Conservation (phyloP, 495 filamentous ascomycete genomes). For the Penicillium egyptiacum region DNA sequence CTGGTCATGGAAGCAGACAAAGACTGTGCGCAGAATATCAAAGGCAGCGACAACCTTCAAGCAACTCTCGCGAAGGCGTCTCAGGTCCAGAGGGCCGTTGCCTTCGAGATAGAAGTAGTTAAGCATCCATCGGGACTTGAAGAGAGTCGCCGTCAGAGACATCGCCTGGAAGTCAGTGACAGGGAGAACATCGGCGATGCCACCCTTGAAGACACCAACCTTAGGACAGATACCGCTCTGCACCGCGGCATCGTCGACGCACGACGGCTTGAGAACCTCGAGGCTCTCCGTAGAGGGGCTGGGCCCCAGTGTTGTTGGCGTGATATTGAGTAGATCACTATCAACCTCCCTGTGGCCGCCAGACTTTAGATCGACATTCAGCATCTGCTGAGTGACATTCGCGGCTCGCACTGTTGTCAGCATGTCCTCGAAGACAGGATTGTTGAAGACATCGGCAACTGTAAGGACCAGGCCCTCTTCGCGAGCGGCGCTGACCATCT, state of each 20-base stretch:
- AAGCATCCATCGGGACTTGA: conserved; percentile 50
- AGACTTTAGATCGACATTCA: conserved; percentile 27
- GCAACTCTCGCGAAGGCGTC: conserved; percentile 46
- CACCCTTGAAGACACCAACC: conserved; percentile 55
- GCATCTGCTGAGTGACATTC: conserved; percentile 28
- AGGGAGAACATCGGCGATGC: conserved; percentile 58
- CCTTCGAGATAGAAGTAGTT: conserved; percentile 62
- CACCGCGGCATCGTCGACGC: conserved; percentile 42
- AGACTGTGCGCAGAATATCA: conserved; percentile 70
- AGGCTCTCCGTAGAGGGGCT: conserved; percentile 44
- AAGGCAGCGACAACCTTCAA: conserved; percentile 51
- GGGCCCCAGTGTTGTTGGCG: conserved; percentile 15
- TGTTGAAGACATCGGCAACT: conserved; percentile 54
- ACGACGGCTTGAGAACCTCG: conserved; percentile 41
- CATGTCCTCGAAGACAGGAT: conserved; percentile 51
- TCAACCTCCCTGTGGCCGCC: conserved; percentile 17
- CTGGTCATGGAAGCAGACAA: conserved; percentile 54
- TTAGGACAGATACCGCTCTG: conserved; percentile 53
- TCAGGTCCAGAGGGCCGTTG: conserved; percentile 46
- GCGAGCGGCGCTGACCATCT: conserved; percentile 59
- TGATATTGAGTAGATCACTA: conserved; percentile 19
- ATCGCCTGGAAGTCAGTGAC: conserved; percentile 65
- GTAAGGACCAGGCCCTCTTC: conserved; percentile 55
- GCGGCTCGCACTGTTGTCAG: conserved; percentile 33
- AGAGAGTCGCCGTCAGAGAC: conserved; percentile 59